Conservation (phyloP, 192 early-diverging fungal species). For the Lobulomyces angularis region DNA sequence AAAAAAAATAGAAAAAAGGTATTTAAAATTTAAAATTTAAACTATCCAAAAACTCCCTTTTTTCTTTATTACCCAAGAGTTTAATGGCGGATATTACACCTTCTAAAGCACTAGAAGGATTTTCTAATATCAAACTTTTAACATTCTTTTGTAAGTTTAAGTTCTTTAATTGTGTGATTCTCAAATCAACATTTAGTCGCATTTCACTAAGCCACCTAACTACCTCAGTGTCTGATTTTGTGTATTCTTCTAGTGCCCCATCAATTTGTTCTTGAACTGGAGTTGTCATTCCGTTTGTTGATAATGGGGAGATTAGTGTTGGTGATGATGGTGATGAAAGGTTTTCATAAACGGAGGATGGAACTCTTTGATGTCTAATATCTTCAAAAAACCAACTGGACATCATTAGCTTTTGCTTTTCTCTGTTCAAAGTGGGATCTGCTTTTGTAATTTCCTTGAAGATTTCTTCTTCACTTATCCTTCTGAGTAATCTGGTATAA, state of each 20-base stretch:
- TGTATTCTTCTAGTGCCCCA: conserved; percentile 6
- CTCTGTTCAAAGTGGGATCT: conserved; percentile 31
- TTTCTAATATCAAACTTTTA: conserved; percentile 17
- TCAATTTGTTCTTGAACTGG: not conserved
- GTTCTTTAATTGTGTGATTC: conserved; percentile 17
- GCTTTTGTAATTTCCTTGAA: conserved; percentile 46
- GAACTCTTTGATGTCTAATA: conserved; percentile 7
- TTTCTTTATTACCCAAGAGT: conserved; percentile 14
- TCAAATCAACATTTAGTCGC: conserved; percentile 17
- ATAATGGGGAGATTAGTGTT: not conserved
- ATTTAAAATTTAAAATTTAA: too few species aligned
- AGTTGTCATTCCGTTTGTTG: not conserved
- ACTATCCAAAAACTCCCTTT: conserved; percentile 22
- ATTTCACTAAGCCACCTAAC: conserved; percentile 25
- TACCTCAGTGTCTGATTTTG: conserved; percentile 18
- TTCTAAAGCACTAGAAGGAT: conserved; percentile 21
- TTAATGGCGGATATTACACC: conserved; percentile 20
- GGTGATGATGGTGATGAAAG: not conserved
- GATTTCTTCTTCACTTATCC: conserved; percentile 68
- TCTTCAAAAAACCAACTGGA: conserved; percentile 57
- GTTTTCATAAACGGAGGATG: not conserved
- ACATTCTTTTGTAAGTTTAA: conserved; percentile 7
- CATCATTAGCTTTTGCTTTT: conserved; percentile 34
- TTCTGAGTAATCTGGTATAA: conserved; percentile 80
- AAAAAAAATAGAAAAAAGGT: too few species aligned